Evolutionary conservation across 108 stramenopile genomes (phyloP).

Genomic region (Parietichytrium sp.): DNA sequence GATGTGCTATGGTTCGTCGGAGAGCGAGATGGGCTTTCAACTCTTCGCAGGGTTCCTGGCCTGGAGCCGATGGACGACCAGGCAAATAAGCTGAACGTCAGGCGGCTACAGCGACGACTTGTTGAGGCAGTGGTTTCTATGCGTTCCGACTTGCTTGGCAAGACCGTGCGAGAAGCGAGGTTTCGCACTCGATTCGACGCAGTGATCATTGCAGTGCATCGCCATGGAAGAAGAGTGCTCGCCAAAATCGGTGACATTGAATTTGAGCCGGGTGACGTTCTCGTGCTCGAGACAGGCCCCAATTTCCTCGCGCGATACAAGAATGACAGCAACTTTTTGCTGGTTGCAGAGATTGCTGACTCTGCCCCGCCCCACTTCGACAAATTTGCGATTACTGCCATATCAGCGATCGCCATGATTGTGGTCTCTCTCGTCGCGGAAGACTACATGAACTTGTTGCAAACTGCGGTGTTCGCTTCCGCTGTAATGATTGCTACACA

Average conservation of each 20-base stretch:
- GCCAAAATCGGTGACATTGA: constrained; percentile 25
- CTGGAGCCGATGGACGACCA: not conserved
- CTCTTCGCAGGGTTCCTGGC: constrained; percentile 24
- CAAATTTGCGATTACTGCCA: constrained; percentile 1
- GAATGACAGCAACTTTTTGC: constrained; percentile 24
- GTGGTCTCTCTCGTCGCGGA: not conserved
- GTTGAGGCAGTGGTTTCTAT: constrained; percentile 10
- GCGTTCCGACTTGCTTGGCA: constrained; percentile 1
- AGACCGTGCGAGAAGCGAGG: constrained; percentile 23
- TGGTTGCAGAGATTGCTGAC: not conserved
- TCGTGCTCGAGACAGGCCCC: not conserved
- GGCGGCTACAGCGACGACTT: constrained; percentile 7
- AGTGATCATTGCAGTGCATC: constrained; percentile 22
- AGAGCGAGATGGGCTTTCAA: not conserved
- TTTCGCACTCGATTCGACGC: constrained; percentile 16
- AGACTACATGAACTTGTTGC: not conserved
- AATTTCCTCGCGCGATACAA: not conserved
- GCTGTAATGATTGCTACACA: not conserved
- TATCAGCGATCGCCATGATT: not conserved
- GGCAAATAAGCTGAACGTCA: constrained; percentile 31
- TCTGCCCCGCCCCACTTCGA: constrained; percentile 29
- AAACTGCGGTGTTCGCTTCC: not conserved
- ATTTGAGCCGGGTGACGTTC: not conserved
- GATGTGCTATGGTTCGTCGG: constrained; percentile 35
- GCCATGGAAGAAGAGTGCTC: constrained; percentile 11